Evolutionary conservation across 805 yeast genomes (phyloP).

Genomic region (Pichia phayaonensis): DNA sequence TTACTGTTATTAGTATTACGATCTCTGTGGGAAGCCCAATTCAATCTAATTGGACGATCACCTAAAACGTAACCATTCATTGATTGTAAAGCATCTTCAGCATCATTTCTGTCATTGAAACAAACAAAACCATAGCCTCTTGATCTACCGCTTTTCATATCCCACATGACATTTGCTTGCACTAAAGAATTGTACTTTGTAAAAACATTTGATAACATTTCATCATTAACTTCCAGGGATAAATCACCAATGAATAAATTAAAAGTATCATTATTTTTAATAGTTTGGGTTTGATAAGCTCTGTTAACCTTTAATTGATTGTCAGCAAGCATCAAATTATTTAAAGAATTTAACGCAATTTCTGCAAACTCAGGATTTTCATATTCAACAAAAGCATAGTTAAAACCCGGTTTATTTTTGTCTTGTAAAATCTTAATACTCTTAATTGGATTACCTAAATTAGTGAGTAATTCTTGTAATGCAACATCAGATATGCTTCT

Average conservation of each 20-base stretch:
- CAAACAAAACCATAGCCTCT: slow-evolving; percentile 90
- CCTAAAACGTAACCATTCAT: slow-evolving; percentile 70
- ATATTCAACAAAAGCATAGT: slow-evolving; percentile 81
- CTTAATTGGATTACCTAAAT: slow-evolving; percentile 49
- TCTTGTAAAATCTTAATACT: slow-evolving; percentile 68
- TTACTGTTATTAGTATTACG: slow-evolving; percentile 10
- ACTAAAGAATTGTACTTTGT: slow-evolving; percentile 48
- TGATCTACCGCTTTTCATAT: slow-evolving; percentile 87
- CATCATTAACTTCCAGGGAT: slow-evolving; percentile 77
- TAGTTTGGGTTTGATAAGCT: slow-evolving; percentile 79
- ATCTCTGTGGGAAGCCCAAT: slow-evolving; percentile 80
- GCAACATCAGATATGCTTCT: slow-evolving; percentile 57
- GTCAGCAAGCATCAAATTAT: slow-evolving; percentile 47
- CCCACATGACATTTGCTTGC: slow-evolving; percentile 96
- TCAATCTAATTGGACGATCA: slow-evolving; percentile 73
- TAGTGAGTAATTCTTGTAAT: slow-evolving; percentile 50
- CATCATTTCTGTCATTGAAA: slow-evolving; percentile 58
- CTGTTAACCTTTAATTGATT: slow-evolving; percentile 60
- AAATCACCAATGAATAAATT: slow-evolving; percentile 85
- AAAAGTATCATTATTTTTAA: slow-evolving; percentile 45
- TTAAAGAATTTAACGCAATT: slow-evolving; percentile 51
- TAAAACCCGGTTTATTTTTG: slow-evolving; percentile 63
- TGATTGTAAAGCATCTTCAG: slow-evolving; percentile 60
- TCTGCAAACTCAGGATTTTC: slow-evolving; percentile 50
- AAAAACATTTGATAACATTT: slow-evolving; percentile 52